phyloP scores from a whole-genome alignment of 2,329 filamentous ascomycete species.

The Aspergillus eucalypticola region DNA sequence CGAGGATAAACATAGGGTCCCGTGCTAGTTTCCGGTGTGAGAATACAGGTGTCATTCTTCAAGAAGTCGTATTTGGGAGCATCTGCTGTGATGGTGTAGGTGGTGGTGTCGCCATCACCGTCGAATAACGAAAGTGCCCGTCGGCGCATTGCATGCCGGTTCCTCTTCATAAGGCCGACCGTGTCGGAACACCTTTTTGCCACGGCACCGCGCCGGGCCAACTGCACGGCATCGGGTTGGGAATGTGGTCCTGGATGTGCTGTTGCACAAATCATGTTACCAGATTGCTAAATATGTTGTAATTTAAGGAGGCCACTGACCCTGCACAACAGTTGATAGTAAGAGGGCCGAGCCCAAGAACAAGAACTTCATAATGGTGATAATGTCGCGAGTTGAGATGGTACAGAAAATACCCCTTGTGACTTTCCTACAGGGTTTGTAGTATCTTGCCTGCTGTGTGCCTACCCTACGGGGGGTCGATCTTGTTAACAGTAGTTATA shows the following conservation, averaged over 20 bases:
- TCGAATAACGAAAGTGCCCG: neutral
- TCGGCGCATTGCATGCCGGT: neutral
- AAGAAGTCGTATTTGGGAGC: neutral
- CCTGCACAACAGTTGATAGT: too few species aligned
- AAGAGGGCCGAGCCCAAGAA: too few species aligned
- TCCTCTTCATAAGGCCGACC: neutral
- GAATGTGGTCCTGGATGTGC: neutral
- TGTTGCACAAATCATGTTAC: neutral
- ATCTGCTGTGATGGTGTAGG: neutral
- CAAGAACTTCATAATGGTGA: too few species aligned
- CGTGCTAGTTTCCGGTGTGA: neutral
- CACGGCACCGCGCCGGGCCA: neutral
- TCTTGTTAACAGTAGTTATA: too few species aligned
- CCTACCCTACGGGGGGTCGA: too few species aligned
- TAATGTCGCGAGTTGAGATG: too few species aligned
- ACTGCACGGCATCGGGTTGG: neutral
- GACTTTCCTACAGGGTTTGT: too few species aligned
- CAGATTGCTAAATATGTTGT: too few species aligned
- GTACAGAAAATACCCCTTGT: too few species aligned
- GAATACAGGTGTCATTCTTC: neutral
- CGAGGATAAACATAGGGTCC: neutral
- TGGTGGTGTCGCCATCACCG: neutral
- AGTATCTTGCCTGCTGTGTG: too few species aligned
- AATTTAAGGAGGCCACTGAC: too few species aligned
- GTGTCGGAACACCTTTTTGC: neutral